phyloP scores from a whole-genome alignment of 305 asterid species.

The Fraxinus dipetala region DNA sequence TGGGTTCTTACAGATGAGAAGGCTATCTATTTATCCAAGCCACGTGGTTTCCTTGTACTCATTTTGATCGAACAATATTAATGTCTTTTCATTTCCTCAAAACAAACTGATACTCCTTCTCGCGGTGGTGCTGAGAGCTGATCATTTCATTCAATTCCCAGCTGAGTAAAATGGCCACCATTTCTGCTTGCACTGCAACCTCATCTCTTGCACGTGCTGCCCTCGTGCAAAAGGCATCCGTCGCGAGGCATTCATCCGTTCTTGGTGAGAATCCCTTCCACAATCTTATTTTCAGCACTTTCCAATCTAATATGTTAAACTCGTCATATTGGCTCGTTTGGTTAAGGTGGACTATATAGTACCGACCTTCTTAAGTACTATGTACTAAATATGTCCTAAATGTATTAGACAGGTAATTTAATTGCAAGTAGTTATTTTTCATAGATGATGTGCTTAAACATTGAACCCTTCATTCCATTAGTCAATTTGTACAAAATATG shows the following conservation, averaged over 20 bases:
- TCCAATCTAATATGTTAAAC: not conserved
- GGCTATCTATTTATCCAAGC: constrained; percentile 37
- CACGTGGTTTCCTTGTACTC: constrained; percentile 44
- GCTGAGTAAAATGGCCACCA: constrained; percentile 49
- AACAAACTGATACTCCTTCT: constrained; percentile 12
- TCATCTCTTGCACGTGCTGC: constrained; percentile 53
- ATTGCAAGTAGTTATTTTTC: not conserved
- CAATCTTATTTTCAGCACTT: not conserved
- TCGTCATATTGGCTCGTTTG: not conserved
- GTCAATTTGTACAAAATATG: not conserved
- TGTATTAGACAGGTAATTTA: not conserved
- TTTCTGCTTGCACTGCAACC: constrained; percentile 55
- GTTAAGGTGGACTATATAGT: not conserved
- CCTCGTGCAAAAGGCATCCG: constrained; percentile 39
- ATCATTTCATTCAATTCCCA: constrained; percentile 12
- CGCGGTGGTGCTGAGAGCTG: constrained; percentile 11
- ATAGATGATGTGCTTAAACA: not conserved
- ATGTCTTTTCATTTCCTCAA: not conserved
- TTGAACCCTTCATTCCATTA: not conserved
- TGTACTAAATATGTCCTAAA: not conserved
- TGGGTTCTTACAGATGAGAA: constrained; percentile 51
- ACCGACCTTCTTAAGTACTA: not conserved
- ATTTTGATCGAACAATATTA: constrained; percentile 21
- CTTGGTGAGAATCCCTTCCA: constrained; percentile 37
- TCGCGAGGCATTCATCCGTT: constrained; percentile 37